Conservation (phyloP, 2,329 filamentous ascomycete species). For the Cladosporium sp. region DNA sequence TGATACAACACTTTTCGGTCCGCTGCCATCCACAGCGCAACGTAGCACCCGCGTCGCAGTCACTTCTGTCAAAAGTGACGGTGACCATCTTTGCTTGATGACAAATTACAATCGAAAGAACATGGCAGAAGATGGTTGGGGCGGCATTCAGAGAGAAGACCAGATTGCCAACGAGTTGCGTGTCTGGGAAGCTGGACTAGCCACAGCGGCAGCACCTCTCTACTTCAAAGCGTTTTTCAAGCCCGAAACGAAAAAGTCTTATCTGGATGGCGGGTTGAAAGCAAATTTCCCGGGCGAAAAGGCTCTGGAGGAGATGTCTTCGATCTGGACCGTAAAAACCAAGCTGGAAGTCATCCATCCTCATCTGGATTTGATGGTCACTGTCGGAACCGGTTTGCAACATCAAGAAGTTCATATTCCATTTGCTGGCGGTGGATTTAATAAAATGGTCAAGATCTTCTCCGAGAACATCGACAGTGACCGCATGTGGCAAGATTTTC, state of each 20-base stretch:
- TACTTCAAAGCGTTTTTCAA: slow-evolving; percentile 48
- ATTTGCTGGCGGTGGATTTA: neutral
- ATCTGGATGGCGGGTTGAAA: slow-evolving; percentile 45
- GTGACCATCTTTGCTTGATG: neutral
- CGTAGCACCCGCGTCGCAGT: neutral
- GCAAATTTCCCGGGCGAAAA: neutral
- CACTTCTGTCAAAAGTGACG: neutral
- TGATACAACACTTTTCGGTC: neutral
- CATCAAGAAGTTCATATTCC: slow-evolving; percentile 14
- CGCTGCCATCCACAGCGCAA: neutral
- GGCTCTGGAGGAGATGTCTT: slow-evolving; percentile 45
- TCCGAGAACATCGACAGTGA: slow-evolving; percentile 31
- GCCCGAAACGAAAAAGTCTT: slow-evolving; percentile 39
- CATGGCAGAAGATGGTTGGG: neutral
- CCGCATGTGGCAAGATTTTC: neutral
- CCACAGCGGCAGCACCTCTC: slow-evolving; percentile 46
- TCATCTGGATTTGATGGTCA: slow-evolving; percentile 32
- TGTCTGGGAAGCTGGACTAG: slow-evolving; percentile 49
- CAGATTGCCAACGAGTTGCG: slow-evolving; percentile 37
- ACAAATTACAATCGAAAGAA: neutral
- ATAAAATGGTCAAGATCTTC: slow-evolving; percentile 14
- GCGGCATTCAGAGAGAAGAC: slow-evolving; percentile 36
- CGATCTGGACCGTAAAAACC: slow-evolving; percentile 47
- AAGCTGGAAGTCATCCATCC: slow-evolving; percentile 18
- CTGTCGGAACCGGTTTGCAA: slow-evolving; percentile 31